Evolutionary conservation across 768 basidiomycete genomes (phyloP).

Genomic region (Termitomyces sp.): DNA sequence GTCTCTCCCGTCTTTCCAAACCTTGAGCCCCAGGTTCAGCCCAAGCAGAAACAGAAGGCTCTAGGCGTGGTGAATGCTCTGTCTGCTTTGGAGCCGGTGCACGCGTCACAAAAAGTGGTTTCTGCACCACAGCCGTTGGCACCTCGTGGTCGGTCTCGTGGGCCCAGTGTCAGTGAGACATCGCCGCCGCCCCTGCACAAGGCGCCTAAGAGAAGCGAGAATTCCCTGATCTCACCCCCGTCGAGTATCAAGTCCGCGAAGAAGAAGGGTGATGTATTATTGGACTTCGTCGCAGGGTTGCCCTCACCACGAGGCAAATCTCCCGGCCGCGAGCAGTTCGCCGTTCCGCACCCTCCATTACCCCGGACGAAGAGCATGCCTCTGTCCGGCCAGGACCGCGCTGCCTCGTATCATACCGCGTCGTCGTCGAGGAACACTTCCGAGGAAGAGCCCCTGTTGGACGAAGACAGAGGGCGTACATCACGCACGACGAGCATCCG

Average conservation of each 20-base stretch:
- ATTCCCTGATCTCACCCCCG: conserved; percentile 1
- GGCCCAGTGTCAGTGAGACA: conserved; percentile 17
- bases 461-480: conserved; percentile 22
- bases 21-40: conserved; percentile 12
- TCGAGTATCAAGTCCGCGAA: conserved; percentile 10
- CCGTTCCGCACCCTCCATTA: conserved; percentile 9
- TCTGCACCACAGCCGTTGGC: conserved; percentile 24
- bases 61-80: conserved; percentile 16
- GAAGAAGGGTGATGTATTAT: conserved; percentile 13
- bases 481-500: conserved; percentile 22
- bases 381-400: conserved; percentile 16
- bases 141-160: conserved; percentile 19
- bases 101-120: conserved; percentile 15
- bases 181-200: conserved; percentile 10
- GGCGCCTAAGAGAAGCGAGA: conserved; percentile 11
- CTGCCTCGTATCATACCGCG: conserved; percentile 14
- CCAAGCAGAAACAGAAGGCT: conserved; percentile 1
- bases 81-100: conserved; percentile 21
- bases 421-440: conserved; percentile 15
- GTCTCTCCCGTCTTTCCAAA: conserved; percentile 5
- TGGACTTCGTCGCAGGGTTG: conserved; percentile 10
- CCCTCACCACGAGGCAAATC: conserved; percentile 6
- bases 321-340: neutral
- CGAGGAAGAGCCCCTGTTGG: conserved; percentile 12
- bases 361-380: conserved; percentile 53